Percentiles rank a stretch among this genome's conserved stretches.
These are phyloP conservation scores for Botrytis medusae DNA, from an alignment of 2,329 filamentous ascomycete genomes.

Conservation along the genomic window DNA sequence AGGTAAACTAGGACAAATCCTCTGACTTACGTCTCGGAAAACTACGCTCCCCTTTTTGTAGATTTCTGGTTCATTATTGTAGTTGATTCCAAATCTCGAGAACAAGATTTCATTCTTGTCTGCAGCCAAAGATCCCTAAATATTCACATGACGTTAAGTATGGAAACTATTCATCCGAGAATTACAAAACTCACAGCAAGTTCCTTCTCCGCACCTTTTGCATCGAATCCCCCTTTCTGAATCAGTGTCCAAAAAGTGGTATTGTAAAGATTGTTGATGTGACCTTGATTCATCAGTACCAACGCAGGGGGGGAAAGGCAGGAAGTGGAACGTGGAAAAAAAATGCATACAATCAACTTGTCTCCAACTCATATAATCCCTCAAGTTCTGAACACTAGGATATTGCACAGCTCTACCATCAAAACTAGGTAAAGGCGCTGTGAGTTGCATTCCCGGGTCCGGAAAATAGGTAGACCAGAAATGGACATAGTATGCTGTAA, in stretches of 20 bases:
- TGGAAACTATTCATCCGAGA: background rate
- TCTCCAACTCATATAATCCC: slow-evolving; percentile 96
- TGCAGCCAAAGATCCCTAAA: slow-evolving; percentile 73
- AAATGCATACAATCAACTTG: slow-evolving; percentile 80
- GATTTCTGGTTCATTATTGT: slow-evolving; percentile 93
- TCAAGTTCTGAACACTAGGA: slow-evolving; percentile 75
- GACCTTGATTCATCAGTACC: slow-evolving; percentile 53
- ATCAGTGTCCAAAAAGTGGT: slow-evolving; percentile 94
- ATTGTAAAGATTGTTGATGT: slow-evolving; percentile 99
- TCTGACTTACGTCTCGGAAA: slow-evolving; percentile 61
- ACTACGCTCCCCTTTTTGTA: slow-evolving; percentile 92
- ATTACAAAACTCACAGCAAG: slow-evolving; percentile 59
- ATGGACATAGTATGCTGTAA: slow-evolving; percentile 86
- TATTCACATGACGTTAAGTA: slow-evolving; percentile 20
- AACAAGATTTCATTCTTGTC: slow-evolving; percentile 98
- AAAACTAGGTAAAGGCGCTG: slow-evolving; percentile 79
- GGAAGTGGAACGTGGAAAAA: slow-evolving; percentile 22
- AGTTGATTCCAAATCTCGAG: slow-evolving; percentile 86
- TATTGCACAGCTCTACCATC: slow-evolving; percentile 91
- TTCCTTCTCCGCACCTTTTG: slow-evolving; percentile 75
- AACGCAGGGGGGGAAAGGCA: background rate
- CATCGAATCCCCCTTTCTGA: slow-evolving; percentile 70
- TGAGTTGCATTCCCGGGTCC: slow-evolving; percentile 64
- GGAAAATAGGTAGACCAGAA: slow-evolving; percentile 78
- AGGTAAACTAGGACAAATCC: background rate